Base-by-base conservation (phyloP, 306 rosid species). In the Hippophae rhamnoides region DNA sequence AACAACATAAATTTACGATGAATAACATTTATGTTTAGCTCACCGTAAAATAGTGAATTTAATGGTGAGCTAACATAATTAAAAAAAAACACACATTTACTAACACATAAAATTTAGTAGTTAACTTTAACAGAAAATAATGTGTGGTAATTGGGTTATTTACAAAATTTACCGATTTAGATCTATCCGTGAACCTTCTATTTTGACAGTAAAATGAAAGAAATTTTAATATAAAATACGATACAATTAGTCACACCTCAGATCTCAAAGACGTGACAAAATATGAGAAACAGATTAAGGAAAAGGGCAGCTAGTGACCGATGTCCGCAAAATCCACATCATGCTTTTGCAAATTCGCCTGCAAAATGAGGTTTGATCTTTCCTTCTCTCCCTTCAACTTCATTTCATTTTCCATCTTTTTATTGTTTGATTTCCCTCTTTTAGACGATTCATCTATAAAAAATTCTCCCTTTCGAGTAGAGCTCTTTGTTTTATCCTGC, bases 261-360 rank as follows among this genome's bases (percentile, higher is more conserved):
- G 78, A 78, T 69, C 81, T 64, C 47, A 53, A 58, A 56, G 40
- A 38, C 63, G 52, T 69, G 77, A 69, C 73, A 43, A 41, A 54
- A 64, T 70, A 73, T 63, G 31, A 55, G 41, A 47, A 69, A 63
- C 71, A 25, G 54, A 63, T n/a, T 62, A 1, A 69, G 50, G 56
- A 44, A 45, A 70, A 72, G 43, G 62, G 48, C 60, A 47, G 62
- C 52, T 57, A 69, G 52, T 40, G 38, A 49, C 57, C 65, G 68
- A 38, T 67, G 57, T 67, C 62, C 6, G 54, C 61, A 67, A 66
- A 66, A 61, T 55, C 64, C 50, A 58, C 59, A 58, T 41, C 59
- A 58, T 41, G 53, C 53, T 56, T 38, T 31, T 58, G 45, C 55
- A 13, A 13, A 47, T 40, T 10, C 25, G 7, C 47, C 48, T 11